Evolutionary conservation across 176 grass and related monocot genomes (phyloP).

Genomic region (Triticum urartu): DNA sequence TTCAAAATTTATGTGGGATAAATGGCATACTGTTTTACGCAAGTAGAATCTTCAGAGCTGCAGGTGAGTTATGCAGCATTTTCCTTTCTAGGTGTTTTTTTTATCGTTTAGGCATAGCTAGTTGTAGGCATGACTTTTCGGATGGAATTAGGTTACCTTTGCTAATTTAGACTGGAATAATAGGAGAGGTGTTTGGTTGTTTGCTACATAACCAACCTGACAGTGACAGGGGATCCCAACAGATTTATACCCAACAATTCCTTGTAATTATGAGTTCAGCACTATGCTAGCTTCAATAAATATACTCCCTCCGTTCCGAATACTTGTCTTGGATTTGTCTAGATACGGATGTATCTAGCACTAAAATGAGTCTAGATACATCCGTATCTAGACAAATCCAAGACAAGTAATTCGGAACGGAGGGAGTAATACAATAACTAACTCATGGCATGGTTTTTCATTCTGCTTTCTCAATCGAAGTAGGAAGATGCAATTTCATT

Average conservation of each 20-base stretch:
- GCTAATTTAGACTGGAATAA: not conserved
- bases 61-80: slow-evolving; percentile 39
- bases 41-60: slow-evolving; percentile 84
- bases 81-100: not conserved
- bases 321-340: no score
- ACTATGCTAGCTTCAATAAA: not conserved
- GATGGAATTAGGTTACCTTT: not conserved
- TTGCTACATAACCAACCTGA: slow-evolving; percentile 14
- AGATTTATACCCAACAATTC: not conserved
- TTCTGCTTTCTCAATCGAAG: not conserved
- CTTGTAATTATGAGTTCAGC: not conserved
- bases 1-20: slow-evolving; percentile 87
- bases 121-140: not conserved
- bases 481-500: not conserved
- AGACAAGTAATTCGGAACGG: no score
- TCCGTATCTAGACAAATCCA: no score
- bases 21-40: slow-evolving; percentile 88
- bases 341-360: no score
- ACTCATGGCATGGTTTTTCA: not conserved
- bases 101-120: not conserved
- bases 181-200: not conserved
- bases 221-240: not conserved
- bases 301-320: no score
- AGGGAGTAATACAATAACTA: not conserved
- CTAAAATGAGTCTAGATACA: no score